Conservation (phyloP, 2,329 filamentous ascomycete genomes). For the Claviceps arundinis region DNA sequence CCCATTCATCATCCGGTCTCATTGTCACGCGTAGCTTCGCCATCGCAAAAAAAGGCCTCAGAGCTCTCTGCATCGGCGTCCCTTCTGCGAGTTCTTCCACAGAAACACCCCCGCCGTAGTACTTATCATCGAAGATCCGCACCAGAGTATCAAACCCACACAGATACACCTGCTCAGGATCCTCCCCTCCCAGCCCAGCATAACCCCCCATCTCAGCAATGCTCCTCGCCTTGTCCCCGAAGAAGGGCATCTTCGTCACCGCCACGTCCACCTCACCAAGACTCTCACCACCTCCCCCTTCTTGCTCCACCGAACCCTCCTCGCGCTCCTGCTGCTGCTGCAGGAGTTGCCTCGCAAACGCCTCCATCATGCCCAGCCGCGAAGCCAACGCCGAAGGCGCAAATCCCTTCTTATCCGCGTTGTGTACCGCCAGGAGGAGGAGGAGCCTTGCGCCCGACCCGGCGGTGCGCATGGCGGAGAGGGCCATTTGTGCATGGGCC, state of each 20-base stretch:
- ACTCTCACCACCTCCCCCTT: background rate
- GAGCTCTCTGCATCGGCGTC: conserved; percentile 32
- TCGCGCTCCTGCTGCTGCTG: no score
- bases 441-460: conserved; percentile 29
- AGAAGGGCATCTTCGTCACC: conserved; percentile 60
- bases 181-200: conserved; percentile 1
- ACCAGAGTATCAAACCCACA: conserved; percentile 66
- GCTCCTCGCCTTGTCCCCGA: conserved; percentile 54
- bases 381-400: conserved; percentile 56
- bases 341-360: conserved; percentile 46
- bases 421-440: conserved; percentile 48
- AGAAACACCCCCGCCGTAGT: conserved; percentile 35
- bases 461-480: conserved; percentile 27
- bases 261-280: conserved; percentile 43
- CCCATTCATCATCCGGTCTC: conserved; percentile 48
- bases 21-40: conserved; percentile 52
- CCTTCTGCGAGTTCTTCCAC: no score
- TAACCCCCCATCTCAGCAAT: conserved; percentile 37
- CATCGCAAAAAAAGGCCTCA: conserved; percentile 50
- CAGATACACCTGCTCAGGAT: conserved; percentile 49
- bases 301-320: no score
- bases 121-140: conserved; percentile 59
- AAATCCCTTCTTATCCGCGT: conserved; percentile 53
- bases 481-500: conserved; percentile 45
- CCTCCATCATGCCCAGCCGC: conserved; percentile 57